Base-by-base conservation (phyloP, 768 basidiomycete species). In the Tephrocybe rancida region DNA sequence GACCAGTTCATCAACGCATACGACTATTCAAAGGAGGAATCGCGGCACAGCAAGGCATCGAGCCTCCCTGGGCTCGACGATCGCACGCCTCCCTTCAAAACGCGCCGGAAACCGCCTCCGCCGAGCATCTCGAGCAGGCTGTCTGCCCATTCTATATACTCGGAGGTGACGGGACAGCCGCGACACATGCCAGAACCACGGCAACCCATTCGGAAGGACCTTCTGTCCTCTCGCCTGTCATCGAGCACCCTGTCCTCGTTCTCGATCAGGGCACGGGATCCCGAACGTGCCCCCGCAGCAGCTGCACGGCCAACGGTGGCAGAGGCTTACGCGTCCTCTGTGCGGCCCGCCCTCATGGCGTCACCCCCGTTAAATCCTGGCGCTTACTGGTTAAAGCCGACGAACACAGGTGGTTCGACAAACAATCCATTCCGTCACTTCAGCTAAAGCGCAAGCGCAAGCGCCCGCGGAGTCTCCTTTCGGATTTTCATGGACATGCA, bases 121-220 rank as follows among this genome's bases (percentile, higher is more conserved):
- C 35, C 46, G 29, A 48, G 34, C 27, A 56, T 54, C 62, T 55
- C 61, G 66, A 54, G 54, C 59, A 59, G 42, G 66, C 69, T 64
- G 49, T 82, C 83, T 24, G 69, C 69, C n/a, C 71, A 69, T 16
- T 86, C 84, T 39, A 62, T 92, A 34, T 92, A 86, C 67, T 84
- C 88, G 52, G 81, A 87, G 65, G 64, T 84, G 44, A 92, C 87
- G 9, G 88, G 90, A 18, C 63, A 74, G 30, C 83, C 82, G 56
- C 78, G 81, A 27, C 73, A 72, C 24, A 80, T 74, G 37, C 85
- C 90, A 5, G 86, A 90, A 61, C 83, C 88, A n/a, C 79, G 88
- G n/a, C 81, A 86, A 67, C 87, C 89, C 18, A 76, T 89, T 58
- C 80, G 78, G 70, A 69, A 63, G 45, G 71, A 77, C 26, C 64